Evolutionary conservation across 2,329 filamentous ascomycete species (phyloP).

Genomic region (Rutstroemia sp.): DNA sequence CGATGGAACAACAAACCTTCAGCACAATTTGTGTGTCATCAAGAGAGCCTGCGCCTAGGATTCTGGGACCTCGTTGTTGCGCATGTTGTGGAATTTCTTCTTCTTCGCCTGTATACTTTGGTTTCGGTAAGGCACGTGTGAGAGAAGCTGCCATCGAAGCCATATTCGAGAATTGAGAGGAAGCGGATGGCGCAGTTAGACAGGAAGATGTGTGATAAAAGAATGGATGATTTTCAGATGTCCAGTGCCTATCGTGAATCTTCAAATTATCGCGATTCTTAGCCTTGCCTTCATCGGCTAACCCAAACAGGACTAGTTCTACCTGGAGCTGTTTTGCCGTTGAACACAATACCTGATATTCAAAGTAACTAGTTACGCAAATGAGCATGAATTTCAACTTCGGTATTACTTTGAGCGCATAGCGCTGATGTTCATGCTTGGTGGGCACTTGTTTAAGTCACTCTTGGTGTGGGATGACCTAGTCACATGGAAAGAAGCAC

Average conservation of each 20-base stretch:
- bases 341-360: no score
- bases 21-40: conserved; percentile 82
- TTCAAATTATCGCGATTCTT: conserved; percentile 11
- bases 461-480: background rate
- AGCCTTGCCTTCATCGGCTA: conserved; percentile 4
- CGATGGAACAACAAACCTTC: conserved; percentile 42
- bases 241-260: conserved; percentile 3
- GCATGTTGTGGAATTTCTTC: conserved; percentile 68
- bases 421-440: no score
- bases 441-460: no score
- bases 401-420: no score
- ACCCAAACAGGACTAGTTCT: conserved; percentile 9
- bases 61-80: conserved; percentile 71
- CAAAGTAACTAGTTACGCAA: no score
- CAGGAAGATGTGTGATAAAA: background rate
- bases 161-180: conserved; percentile 38
- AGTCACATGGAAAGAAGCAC: background rate
- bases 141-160: conserved; percentile 64
- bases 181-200: background rate
- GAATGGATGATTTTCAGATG: background rate
- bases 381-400: no score
- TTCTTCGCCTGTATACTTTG: conserved; percentile 84
- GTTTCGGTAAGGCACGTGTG: conserved; percentile 75
- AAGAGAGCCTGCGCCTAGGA: conserved; percentile 71
- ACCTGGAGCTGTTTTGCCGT: background rate